These are phyloP conservation scores for Ceratobasidium sp. DNA, from an alignment of 1,284 basidiomycete species.

Conservation along the genomic window DNA sequence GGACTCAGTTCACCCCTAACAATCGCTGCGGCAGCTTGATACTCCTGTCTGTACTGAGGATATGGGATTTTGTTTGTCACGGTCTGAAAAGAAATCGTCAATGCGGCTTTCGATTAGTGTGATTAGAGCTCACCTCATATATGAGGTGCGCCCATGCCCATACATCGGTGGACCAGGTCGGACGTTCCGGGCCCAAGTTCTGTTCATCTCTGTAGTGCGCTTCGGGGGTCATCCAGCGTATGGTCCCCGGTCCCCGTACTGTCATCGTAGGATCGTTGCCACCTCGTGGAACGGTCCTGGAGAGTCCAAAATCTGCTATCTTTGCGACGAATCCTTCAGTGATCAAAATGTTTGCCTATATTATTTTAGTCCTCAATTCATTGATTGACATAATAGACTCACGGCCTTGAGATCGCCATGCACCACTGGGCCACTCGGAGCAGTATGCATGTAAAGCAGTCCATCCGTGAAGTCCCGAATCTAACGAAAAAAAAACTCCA, in stretches of 20 bases:
- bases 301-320: constrained; percentile 29
- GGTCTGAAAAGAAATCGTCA: neutral
- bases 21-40: neutral
- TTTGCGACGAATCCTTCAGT: constrained; percentile 16
- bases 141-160: constrained; percentile 24
- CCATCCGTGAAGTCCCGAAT: constrained; percentile 17
- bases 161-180: neutral
- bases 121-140: constrained; percentile 14
- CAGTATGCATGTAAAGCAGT: constrained; percentile 15
- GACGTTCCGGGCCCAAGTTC: neutral
- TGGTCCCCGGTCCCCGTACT: constrained; percentile 4
- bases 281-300: neutral
- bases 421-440: neutral
- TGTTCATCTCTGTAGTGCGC: neutral
- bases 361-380: neutral
- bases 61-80: constrained; percentile 14
- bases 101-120: neutral
- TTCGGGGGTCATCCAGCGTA: constrained; percentile 31
- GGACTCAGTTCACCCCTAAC: neutral
- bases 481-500: neutral
- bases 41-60: neutral
- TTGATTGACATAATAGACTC: neutral
- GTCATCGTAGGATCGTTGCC: neutral
- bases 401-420: constrained; percentile 29
- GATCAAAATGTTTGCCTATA: constrained; percentile 17